Percentiles rank a stretch among this genome's conserved stretches.
phyloP scores from a whole-genome alignment of 371 early-diverging fungal genomes.

The Circinella umbellata region DNA sequence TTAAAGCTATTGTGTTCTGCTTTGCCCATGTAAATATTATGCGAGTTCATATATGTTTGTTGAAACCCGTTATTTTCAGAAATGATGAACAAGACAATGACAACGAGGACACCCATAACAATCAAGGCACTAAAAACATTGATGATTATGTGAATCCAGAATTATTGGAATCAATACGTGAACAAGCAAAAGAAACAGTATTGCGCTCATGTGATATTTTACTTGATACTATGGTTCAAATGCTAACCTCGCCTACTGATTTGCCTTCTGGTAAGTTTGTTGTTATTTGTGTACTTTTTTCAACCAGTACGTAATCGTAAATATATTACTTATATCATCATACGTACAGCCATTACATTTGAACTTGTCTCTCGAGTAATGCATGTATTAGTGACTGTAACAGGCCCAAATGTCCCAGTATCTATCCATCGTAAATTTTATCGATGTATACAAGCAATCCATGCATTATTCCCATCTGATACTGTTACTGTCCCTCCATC shows the following conservation, averaged over 20 bases:
- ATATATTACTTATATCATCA: not conserved
- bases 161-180: not conserved
- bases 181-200: not conserved
- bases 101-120: not conserved
- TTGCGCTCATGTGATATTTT: conserved; percentile 6
- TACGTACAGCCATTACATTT: not conserved
- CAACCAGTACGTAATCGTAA: too few species aligned
- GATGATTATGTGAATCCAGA: not conserved
- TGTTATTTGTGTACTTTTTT: not conserved
- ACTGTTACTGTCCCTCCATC: conserved; percentile 1
- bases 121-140: too few species aligned
- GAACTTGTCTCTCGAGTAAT: not conserved
- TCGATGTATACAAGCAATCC: not conserved
- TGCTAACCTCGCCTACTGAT: not conserved
- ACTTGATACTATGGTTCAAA: not conserved
- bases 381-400: not conserved
- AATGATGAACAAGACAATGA: not conserved
- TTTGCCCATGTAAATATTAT: conserved; percentile 4
- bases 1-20: not conserved
- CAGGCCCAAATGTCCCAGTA: not conserved
- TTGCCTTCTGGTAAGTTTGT: not conserved
- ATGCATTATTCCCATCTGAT: not conserved
- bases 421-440: conserved; percentile 1
- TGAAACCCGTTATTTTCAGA: not conserved
- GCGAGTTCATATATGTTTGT: not conserved